Conservation (phyloP, 257 asterid genomes). For the Nicotiana benthamiana region DNA sequence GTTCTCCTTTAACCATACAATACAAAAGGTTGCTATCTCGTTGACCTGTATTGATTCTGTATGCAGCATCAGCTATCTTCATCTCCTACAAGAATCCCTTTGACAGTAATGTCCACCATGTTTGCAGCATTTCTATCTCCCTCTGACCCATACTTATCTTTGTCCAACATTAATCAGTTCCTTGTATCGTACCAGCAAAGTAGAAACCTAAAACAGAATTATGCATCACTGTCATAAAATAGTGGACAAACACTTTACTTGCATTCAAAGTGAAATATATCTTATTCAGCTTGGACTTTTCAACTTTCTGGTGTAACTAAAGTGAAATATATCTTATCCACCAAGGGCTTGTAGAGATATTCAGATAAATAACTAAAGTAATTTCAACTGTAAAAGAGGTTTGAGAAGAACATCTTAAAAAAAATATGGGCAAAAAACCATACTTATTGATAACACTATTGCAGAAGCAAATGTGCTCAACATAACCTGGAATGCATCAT, state of each 20-base stretch:
- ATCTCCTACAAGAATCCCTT: constrained; percentile 68
- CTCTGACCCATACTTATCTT: constrained; percentile 37
- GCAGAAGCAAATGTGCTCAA: no score
- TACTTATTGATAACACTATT: no score
- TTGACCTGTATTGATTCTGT: neutral
- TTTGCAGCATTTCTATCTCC: constrained; percentile 68
- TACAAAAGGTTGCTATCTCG: neutral
- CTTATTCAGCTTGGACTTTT: neutral
- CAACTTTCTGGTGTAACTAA: neutral
- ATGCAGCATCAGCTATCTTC: constrained; percentile 6
- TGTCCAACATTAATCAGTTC: constrained; percentile 41
- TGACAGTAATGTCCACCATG: constrained; percentile 65
- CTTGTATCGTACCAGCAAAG: constrained; percentile 47
- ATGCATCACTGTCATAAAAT: neutral
- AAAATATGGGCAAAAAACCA: no score
- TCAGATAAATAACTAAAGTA: no score
- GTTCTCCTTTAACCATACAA: neutral
- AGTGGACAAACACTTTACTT: neutral
- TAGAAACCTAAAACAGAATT: neutral
- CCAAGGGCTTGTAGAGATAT: no score
- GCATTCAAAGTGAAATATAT: neutral
- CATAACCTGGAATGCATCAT: no score
- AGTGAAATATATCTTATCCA: neutral
- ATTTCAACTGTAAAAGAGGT: no score
- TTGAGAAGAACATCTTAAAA: no score